phyloP scores from a whole-genome alignment of 106 monocot genomes.

The Chionographis japonica region DNA sequence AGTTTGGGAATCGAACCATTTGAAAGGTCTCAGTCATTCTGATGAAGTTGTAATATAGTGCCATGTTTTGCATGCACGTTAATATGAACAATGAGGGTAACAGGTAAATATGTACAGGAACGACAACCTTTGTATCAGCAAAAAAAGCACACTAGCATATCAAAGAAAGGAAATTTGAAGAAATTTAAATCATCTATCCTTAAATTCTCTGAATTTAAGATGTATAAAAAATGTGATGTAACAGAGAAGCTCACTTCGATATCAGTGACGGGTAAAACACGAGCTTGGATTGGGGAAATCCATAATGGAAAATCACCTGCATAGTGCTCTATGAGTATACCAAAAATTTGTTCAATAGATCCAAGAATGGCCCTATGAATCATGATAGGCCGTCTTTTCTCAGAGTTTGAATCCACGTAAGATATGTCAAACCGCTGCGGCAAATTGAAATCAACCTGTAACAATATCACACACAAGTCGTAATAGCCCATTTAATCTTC shows the following conservation, averaged over 20 bases:
- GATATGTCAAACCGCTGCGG: constrained; percentile 89
- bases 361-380: constrained; percentile 95
- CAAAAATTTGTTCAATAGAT: constrained; percentile 89
- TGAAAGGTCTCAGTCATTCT: no score
- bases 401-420: constrained; percentile 80
- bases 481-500: background rate
- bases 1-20: no score
- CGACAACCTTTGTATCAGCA: no score
- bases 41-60: no score
- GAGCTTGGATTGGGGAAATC: constrained; percentile 86
- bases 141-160: no score
- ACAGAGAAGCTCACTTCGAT: constrained; percentile 45
- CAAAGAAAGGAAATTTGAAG: no score
- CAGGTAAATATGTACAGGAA: no score
- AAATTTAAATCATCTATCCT: no score
- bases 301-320: constrained; percentile 96
- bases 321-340: constrained; percentile 93
- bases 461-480: background rate
- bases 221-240: background rate
- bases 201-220: background rate
- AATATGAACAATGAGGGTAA: no score
- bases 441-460: constrained; percentile 93
- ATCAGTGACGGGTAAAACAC: constrained; percentile 90
- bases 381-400: constrained; percentile 89
- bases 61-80: no score